phyloP scores from a whole-genome alignment of 257 asterid species.

The Gentiana macrophylla region DNA sequence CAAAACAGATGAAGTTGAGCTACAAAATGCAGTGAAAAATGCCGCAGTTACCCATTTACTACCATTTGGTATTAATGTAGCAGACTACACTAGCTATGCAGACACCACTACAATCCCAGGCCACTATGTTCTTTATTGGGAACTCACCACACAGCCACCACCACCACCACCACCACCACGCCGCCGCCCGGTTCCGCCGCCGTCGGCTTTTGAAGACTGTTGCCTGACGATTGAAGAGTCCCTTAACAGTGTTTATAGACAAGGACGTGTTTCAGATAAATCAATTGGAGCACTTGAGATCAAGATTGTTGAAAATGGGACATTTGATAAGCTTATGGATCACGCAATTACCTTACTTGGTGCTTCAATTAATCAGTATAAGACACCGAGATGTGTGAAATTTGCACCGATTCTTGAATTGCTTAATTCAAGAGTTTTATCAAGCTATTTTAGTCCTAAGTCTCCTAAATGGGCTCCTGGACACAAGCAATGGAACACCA shows the following conservation, averaged over 20 bases:
- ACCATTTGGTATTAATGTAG: conserved; percentile 54
- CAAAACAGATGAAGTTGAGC: conserved; percentile 90
- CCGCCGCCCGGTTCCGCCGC: conserved; percentile 52
- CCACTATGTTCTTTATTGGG: conserved; percentile 84
- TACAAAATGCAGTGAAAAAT: conserved; percentile 65
- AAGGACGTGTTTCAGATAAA: conserved; percentile 53
- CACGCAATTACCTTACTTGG: conserved; percentile 66
- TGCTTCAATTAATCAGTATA: conserved; percentile 86
- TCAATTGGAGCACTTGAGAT: conserved; percentile 87
- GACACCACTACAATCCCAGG: conserved; percentile 63
- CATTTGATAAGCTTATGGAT: conserved; percentile 92
- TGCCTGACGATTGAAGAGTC: conserved; percentile 80
- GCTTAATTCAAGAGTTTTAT: conserved; percentile 43
- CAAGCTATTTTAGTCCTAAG: conserved; percentile 65
- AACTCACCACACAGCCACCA: conserved; percentile 26
- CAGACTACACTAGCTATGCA: conserved; percentile 81
- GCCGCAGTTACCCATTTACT: conserved; percentile 40
- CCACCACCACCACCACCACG: no score
- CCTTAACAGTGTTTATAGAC: conserved; percentile 68
- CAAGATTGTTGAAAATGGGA: conserved; percentile 63
- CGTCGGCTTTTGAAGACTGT: conserved; percentile 77
- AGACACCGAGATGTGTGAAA: conserved; percentile 81
- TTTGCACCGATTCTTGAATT: conserved; percentile 74
- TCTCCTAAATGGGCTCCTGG: conserved; percentile 76
- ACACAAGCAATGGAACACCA: conserved; percentile 55